Base-by-base conservation (phyloP, 2,329 filamentous ascomycete species). In the Rachicladosporium sp. region DNA sequence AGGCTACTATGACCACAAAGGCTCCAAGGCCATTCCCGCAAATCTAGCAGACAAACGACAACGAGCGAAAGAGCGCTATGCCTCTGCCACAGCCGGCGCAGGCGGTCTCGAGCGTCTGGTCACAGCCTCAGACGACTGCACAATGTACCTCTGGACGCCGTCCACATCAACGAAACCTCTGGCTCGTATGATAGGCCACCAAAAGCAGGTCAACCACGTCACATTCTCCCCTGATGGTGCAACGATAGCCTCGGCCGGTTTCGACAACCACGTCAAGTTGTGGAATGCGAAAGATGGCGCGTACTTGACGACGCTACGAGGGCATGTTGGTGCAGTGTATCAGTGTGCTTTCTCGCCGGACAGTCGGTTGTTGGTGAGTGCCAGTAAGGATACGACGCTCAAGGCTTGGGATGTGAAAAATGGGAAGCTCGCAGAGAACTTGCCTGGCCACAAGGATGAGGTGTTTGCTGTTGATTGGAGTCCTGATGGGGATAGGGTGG, bases 391-490 rank as follows among this genome's bases (percentile, higher is more conserved):
- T 57, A 91, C 85, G 2, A 96, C 91, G 0, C 65, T 96, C 36
- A 96, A 94, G 59, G 83, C 93, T 4, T 98, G 89, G 88, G 87
- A 93, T 54, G 82, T 94, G 57, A 72, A 80, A 45, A 85, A 82
- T 2, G 82, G 80, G 37, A 94, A 93, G 62, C 65, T 98, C 43
- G 75, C 78, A 47, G 72, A 74, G 60, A 88, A 95, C 65, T 67
- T 96, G 34, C 86, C 88, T 0, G 87, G 89, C 0, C 89, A 96
- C 59, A 76, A 84, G 57, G 89, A 94, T 53, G 85, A 95, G 59
- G 88, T 95, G 0, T 95, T 88, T 60, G 86, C 88, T 0, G 79
- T 95, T 9, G 89, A 96, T 59, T 96, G 89, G 91, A 88, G 83
- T 50, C 81, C 86, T 0, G 88, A 95, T 58, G 91, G 91, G 6